These are phyloP conservation scores for Myxozyma melibiosi DNA, from an alignment of 805 yeast genomes.

Conservation along the genomic window DNA sequence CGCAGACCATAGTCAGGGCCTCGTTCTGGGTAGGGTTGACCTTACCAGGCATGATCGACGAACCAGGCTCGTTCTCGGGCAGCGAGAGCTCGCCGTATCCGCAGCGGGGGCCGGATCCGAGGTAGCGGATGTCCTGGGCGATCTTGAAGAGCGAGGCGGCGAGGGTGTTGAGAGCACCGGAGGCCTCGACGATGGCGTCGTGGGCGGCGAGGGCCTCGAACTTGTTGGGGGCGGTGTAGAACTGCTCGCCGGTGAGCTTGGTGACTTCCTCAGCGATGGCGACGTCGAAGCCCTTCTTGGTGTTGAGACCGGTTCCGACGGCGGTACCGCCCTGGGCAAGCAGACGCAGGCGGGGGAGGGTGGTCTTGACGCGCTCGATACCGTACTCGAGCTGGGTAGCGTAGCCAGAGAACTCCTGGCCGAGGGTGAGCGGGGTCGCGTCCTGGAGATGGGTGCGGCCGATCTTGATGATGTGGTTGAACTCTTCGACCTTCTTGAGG, in stretches of 20 bases:
- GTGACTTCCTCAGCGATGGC: slow-evolving; percentile 86
- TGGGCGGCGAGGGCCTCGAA: slow-evolving; percentile 99
- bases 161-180: slow-evolving; percentile 94
- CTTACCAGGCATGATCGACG: slow-evolving; percentile 99
- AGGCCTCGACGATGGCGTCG: slow-evolving; percentile 96
- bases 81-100: slow-evolving; percentile 95
- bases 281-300: slow-evolving; percentile 84
- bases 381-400: slow-evolving; percentile 92
- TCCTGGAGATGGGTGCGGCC: slow-evolving; percentile 99
- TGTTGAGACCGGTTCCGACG: slow-evolving; percentile 97
- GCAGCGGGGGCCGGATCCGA: slow-evolving; percentile 99
- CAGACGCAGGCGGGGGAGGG: slow-evolving; percentile 72
- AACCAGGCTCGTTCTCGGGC: slow-evolving; percentile 99
- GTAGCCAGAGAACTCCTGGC: slow-evolving; percentile 97
- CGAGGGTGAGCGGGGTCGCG: slow-evolving; percentile 96
- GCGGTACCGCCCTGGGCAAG: slow-evolving; percentile 99
- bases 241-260: slow-evolving; percentile 81
- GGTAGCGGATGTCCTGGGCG: slow-evolving; percentile 96
- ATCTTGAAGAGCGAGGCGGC: slow-evolving; percentile 93
- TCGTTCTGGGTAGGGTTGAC: slow-evolving; percentile 99
- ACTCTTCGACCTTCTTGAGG: slow-evolving; percentile 76
- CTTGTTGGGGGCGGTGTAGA: slow-evolving; percentile 96
- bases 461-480: slow-evolving; percentile 87
- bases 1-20: slow-evolving; percentile 97
- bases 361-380: slow-evolving; percentile 76